Evolutionary conservation across 2,329 filamentous ascomycete species (phyloP).

Genomic region (Ceratocystis cacaofunesta): DNA sequence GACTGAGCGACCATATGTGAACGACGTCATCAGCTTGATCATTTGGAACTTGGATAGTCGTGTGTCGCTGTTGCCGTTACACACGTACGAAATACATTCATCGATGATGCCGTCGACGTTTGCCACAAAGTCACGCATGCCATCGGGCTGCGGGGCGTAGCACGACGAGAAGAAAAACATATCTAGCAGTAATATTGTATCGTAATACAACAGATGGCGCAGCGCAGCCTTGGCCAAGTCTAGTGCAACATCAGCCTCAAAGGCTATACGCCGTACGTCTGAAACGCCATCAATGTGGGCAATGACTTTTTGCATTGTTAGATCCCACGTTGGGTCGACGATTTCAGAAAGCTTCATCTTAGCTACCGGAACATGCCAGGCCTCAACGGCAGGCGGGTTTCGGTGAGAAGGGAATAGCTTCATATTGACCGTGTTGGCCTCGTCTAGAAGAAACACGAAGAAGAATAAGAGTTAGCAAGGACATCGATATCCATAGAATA

Average conservation of each 20-base stretch:
- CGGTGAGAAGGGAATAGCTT: slow-evolving; percentile 80
- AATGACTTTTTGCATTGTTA: slow-evolving; percentile 66
- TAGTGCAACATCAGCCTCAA: slow-evolving; percentile 71
- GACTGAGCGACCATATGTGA: slow-evolving; percentile 69
- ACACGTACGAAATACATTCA: slow-evolving; percentile 78
- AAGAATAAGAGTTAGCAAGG: not conserved
- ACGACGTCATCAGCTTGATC: slow-evolving; percentile 70
- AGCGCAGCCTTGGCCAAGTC: slow-evolving; percentile 75
- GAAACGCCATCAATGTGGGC: slow-evolving; percentile 82
- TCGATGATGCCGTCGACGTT: slow-evolving; percentile 63
- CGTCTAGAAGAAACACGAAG: slow-evolving; percentile 39
- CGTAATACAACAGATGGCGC: slow-evolving; percentile 83
- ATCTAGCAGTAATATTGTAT: slow-evolving; percentile 77
- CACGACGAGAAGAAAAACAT: slow-evolving; percentile 90
- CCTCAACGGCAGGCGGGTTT: slow-evolving; percentile 60
- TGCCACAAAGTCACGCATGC: slow-evolving; percentile 63
- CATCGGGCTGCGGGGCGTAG: slow-evolving; percentile 59
- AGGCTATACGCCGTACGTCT: slow-evolving; percentile 74
- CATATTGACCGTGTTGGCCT: slow-evolving; percentile 88
- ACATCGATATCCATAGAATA: not conserved
- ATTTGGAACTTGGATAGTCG: slow-evolving; percentile 47
- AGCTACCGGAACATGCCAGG: slow-evolving; percentile 79
- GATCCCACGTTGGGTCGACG: slow-evolving; percentile 55
- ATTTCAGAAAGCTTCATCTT: slow-evolving; percentile 51
- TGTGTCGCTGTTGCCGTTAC: slow-evolving; percentile 27